Conservation (phyloP, 1,139 yeast genomes). For the Kodamaea alishanica region DNA sequence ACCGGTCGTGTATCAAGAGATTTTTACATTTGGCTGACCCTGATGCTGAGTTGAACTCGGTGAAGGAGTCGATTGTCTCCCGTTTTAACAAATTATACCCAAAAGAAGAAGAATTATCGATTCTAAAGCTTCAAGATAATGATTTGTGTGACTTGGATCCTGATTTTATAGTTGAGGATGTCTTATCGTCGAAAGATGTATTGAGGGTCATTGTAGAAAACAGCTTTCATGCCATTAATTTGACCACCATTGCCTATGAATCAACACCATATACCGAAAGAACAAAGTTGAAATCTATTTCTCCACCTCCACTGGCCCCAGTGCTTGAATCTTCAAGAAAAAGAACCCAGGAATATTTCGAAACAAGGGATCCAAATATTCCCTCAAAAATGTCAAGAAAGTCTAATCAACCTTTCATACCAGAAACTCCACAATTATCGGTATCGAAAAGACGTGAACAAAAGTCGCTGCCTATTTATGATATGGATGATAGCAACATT, state of each 20-base stretch:
- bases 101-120: constrained; percentile 46
- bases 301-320: constrained; percentile 12
- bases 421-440: not conserved
- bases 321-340: constrained; percentile 20
- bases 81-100: constrained; percentile 65
- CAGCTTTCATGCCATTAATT: constrained; percentile 7
- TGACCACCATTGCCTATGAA: constrained; percentile 5
- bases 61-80: constrained; percentile 47
- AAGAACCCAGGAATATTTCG: constrained; percentile 25
- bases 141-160: constrained; percentile 74
- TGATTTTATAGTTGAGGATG: constrained; percentile 61
- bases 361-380: constrained; percentile 23
- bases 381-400: constrained; percentile 21
- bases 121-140: constrained; percentile 59
- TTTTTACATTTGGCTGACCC: constrained; percentile 61
- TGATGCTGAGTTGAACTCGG: constrained; percentile 38
- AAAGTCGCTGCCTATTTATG: constrained; percentile 6
- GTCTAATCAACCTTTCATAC: constrained; percentile 1
- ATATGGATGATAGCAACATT: constrained; percentile 20
- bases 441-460: constrained; percentile 1
- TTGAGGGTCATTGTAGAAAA: constrained; percentile 53
- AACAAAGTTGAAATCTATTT: constrained; percentile 12
- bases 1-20: constrained; percentile 13
- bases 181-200: constrained; percentile 53
- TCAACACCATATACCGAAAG: constrained; percentile 11